phyloP scores from a whole-genome alignment of 768 basidiomycete species.

The Ramaria sp. region DNA sequence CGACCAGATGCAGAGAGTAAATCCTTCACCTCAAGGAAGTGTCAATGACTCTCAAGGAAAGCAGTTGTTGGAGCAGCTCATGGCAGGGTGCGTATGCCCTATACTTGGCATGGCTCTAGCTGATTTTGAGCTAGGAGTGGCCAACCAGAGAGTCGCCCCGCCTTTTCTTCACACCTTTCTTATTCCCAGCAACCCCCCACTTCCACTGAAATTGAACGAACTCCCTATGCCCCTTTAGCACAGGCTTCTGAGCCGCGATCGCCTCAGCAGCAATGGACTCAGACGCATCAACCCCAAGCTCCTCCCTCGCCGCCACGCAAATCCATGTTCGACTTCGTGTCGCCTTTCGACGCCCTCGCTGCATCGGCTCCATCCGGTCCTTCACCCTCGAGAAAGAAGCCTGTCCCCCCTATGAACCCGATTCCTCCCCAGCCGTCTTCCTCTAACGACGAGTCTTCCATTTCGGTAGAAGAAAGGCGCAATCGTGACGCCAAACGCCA shows the following conservation, averaged over 20 bases:
- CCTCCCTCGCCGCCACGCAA: conserved; percentile 61
- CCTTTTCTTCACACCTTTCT: conserved; percentile 13
- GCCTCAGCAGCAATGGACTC: conserved; percentile 10
- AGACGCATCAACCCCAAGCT: conserved; percentile 21
- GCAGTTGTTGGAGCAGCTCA: conserved; percentile 67
- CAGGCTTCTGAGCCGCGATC: conserved; percentile 7
- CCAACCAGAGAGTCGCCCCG: conserved; percentile 20
- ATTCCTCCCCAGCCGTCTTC: conserved; percentile 10
- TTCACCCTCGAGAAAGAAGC: conserved; percentile 48
- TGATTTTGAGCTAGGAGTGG: conserved; percentile 9
- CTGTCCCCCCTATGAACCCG: conserved; percentile 34
- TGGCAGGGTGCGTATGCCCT: conserved; percentile 54
- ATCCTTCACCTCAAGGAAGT: conserved; percentile 40
- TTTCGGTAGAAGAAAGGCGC: conserved; percentile 8
- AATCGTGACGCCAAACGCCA: conserved; percentile 56
- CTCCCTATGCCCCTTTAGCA: conserved; percentile 11
- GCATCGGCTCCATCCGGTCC: conserved; percentile 17
- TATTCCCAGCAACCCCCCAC: conserved; percentile 17
- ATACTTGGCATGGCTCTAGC: conserved; percentile 2
- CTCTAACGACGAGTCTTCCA: conserved; percentile 14
- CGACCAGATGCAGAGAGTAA: conserved; percentile 51
- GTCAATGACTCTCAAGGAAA: conserved; percentile 58
- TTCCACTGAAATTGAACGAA: conserved; percentile 11
- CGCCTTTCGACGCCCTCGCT: conserved; percentile 74
- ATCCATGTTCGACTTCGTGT: conserved; percentile 79